A percentile compares a stretch with the other conserved stretches of the same genome.
phyloP scores from a whole-genome alignment of 495 filamentous ascomycete species.

The Tuber brumale region DNA sequence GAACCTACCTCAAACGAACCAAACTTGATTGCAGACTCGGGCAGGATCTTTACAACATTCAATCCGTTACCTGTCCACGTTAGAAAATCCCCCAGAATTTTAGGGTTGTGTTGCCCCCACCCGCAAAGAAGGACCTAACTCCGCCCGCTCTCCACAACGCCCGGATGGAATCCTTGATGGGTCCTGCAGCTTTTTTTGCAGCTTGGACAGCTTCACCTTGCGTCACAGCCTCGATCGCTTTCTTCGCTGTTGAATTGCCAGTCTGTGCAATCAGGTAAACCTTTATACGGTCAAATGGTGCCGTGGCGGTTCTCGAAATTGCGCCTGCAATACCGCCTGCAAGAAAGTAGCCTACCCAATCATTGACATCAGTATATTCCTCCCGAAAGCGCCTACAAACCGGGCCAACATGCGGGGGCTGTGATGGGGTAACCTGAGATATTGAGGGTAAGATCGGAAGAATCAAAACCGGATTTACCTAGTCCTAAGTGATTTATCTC shows the following conservation, averaged over 20 bases:
- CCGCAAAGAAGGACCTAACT: constrained; percentile 88
- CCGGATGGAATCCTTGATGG: constrained; percentile 63
- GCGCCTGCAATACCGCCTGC: constrained; percentile 89
- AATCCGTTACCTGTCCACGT: constrained; percentile 74
- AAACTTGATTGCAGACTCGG: constrained; percentile 94
- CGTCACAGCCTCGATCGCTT: constrained; percentile 59
- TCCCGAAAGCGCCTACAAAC: constrained; percentile 18
- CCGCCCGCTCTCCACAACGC: constrained; percentile 81
- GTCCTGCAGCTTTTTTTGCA: constrained; percentile 58
- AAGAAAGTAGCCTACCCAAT: constrained; percentile 80
- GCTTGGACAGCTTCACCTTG: constrained; percentile 62
- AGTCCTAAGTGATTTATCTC: constrained; percentile 72
- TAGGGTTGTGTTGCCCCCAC: constrained; percentile 48
- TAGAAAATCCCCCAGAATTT: constrained; percentile 23
- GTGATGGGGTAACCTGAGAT: not conserved
- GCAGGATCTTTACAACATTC: constrained; percentile 96
- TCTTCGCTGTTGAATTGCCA: constrained; percentile 50
- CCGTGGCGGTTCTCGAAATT: constrained; percentile 86
- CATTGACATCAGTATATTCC: constrained; percentile 18
- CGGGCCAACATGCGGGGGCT: constrained; percentile 32
- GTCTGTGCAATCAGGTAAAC: constrained; percentile 96
- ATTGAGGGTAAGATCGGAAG: constrained; percentile 56
- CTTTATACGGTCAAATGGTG: constrained; percentile 91
- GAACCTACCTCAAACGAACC: constrained; percentile 73
- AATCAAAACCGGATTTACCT: constrained; percentile 78